Base-by-base conservation (phyloP, 768 basidiomycete genomes). In the Pisolithus sp. region DNA sequence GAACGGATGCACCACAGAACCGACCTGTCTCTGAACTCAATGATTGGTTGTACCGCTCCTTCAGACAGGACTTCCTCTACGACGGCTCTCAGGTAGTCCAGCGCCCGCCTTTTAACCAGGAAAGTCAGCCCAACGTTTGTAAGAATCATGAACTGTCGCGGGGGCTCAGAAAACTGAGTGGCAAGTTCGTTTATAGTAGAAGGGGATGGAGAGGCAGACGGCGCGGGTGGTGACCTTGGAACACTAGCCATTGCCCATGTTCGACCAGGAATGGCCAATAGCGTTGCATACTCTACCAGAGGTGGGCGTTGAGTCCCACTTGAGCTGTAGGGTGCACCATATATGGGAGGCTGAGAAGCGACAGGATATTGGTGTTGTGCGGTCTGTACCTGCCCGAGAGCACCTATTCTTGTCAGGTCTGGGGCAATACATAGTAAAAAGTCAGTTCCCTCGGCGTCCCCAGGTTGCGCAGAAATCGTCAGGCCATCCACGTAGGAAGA, bases 41-140 rank as follows among this genome's bases (percentile, higher is more conserved):
- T 80, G 50, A 93, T 82, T n/a, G 88, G 79, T 60, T 89, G 86
- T 12, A 83, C 75, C 53, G 81, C 85, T 20, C 81, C 81, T 59
- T 91, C 85, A 1, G 81, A 79, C 48, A 93, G 86, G 42, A 86
- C 78, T 58, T 86, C 82, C 66, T 95, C 93, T 21, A 98, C 73
- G 21, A 89, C 84, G 4, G 83, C 86, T 64, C 79, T 81, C 49
- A 97, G 69, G 54, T 89, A 86, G 64, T 98, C 95, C 46, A 95
- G 67, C 6, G 94, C 84, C 40, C 93, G 79, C 51, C 89, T 78
- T 69, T 93, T 90, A 24, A 77, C 75, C 49, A 95, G 72, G 64
- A 89, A 85, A 18, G 85, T 87, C 54, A 96, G 66, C 5, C 93
- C 93, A 17, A 83, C 85, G 59, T 92, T 94, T 23, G 87, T 92